Base-by-base conservation (phyloP, 2,329 filamentous ascomycete species). In the Tolypocladium guangdongense region DNA sequence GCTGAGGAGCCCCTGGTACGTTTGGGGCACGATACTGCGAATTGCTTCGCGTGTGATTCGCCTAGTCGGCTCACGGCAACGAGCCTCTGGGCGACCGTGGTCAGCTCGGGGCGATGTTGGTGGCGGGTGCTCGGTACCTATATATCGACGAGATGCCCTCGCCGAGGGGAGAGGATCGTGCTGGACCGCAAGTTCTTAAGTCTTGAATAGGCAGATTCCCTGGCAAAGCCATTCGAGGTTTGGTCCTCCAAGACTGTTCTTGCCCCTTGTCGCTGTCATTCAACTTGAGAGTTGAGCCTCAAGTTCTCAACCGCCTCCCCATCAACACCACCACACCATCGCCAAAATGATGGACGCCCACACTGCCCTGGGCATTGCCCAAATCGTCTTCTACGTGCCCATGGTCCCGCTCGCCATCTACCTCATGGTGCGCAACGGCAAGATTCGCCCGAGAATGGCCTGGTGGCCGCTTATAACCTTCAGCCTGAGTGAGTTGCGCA, bases 401-500 rank as follows among this genome's bases (percentile, higher is more conserved):
- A 55, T 63, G 38, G 55, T 64, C 24, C 59, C 61, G 14, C 27
- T 58, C 33, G 58, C 58, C 33, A 57, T 63, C 32, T 61, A 50
- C 11, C 55, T 65, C 32, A 55, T 63, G 35, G 22, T 49, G n/a
- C 60, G 63, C 50, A 64, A 64, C 46, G 63, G 60, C 55, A 58
- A 50, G n/a, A 58, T 60, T 30, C 61, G 60, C 6, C 63, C 63
- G 8, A 59, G 59, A 7, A 56, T 63, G 57, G 62, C 63, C 2
- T 65, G 63, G 63, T 64, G 59, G 56, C 60, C 60, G 7, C 43
- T 62, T 16, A 59, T 64, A 16, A 54, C 58, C 2, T 64, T 64
- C 27, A 60, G 55, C 30, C 41, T 62, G 7, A 59, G 61, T 63
- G 57, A 2, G 56, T 48, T 32, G 39, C 14, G 14, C 43, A 18